These are phyloP conservation scores for Gloeophyllum trabeum DNA, from an alignment of 768 basidiomycete species.

Conservation along the genomic window DNA sequence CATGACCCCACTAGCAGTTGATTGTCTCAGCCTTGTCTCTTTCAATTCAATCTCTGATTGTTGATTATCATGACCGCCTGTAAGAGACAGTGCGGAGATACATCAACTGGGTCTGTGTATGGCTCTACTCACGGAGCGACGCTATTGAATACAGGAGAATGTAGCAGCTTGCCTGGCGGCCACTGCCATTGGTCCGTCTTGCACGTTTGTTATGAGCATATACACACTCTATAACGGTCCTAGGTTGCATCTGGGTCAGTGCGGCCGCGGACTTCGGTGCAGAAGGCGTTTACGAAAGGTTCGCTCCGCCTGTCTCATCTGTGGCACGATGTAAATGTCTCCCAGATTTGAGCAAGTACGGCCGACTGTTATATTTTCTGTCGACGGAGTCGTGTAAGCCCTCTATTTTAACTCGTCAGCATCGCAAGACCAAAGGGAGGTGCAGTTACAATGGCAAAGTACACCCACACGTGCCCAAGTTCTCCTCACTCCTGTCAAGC, in stretches of 20 bases:
- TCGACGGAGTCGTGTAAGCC: slow-evolving; percentile 59
- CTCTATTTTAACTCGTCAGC: background rate
- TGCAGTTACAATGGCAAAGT: slow-evolving; percentile 60
- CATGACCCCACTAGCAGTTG: slow-evolving; percentile 1
- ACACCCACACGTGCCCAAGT: slow-evolving; percentile 56
- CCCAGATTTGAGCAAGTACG: slow-evolving; percentile 67
- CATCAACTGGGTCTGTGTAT: no score
- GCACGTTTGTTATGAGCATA: background rate
- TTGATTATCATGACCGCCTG: no score
- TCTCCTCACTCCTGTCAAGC: slow-evolving; percentile 42
- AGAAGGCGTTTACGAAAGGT: slow-evolving; percentile 67
- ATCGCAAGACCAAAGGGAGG: background rate
- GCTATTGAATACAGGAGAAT: slow-evolving; percentile 56
- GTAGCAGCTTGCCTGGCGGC: slow-evolving; percentile 58
- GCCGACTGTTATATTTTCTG: slow-evolving; percentile 61
- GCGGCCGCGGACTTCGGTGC: slow-evolving; percentile 79
- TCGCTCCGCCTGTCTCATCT: slow-evolving; percentile 8
- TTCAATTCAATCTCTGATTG: no score
- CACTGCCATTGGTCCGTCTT: slow-evolving; percentile 39
- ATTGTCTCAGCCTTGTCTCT: background rate
- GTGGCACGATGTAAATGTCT: slow-evolving; percentile 2
- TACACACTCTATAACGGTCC: no score
- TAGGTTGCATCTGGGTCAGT: slow-evolving; percentile 70
- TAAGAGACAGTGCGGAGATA: no score
- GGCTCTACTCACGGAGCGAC: no score